These are phyloP conservation scores for Pachysandra terminalis DNA, from an alignment of 164 flowering plant species.

Conservation along the genomic window DNA sequence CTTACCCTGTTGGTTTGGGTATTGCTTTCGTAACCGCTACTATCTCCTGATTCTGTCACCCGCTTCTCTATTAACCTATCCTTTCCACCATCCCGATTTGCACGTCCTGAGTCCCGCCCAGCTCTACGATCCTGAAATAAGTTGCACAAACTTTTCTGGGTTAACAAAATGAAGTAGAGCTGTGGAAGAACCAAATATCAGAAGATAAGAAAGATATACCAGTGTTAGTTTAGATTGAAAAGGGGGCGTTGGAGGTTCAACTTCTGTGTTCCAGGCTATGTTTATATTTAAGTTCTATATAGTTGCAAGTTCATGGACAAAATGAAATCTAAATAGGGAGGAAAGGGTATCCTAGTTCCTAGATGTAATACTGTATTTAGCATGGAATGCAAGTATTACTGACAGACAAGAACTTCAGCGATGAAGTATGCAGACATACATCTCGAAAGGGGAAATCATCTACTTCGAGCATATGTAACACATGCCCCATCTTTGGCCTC, in stretches of 20 bases:
- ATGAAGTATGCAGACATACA: slow-evolving; percentile 35
- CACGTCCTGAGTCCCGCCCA: slow-evolving; percentile 41
- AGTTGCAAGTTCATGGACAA: too few relatives aligned
- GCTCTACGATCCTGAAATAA: slow-evolving; percentile 49
- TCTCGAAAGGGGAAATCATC: slow-evolving; percentile 77
- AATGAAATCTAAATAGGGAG: not conserved
- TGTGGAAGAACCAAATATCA: not conserved
- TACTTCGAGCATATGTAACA: slow-evolving; percentile 88
- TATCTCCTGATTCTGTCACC: slow-evolving; percentile 61
- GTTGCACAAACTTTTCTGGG: not conserved
- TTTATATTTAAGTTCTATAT: not conserved
- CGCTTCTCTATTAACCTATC: slow-evolving; percentile 41
- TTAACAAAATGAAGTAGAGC: not conserved
- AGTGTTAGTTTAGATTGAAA: not conserved
- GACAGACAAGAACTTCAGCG: not conserved
- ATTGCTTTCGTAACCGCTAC: slow-evolving; percentile 74
- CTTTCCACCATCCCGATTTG: slow-evolving; percentile 26
- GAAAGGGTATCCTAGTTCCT: not conserved
- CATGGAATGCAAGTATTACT: not conserved
- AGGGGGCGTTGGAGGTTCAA: not conserved
- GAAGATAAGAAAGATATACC: too few relatives aligned
- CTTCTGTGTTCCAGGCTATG: not conserved
- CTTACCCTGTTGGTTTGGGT: slow-evolving; percentile 35
- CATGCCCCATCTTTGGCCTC: slow-evolving; percentile 91
- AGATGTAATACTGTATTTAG: slow-evolving; percentile 4